Evolutionary conservation across 768 basidiomycete genomes (phyloP).

Genomic region (Xerocomus potaroensis): DNA sequence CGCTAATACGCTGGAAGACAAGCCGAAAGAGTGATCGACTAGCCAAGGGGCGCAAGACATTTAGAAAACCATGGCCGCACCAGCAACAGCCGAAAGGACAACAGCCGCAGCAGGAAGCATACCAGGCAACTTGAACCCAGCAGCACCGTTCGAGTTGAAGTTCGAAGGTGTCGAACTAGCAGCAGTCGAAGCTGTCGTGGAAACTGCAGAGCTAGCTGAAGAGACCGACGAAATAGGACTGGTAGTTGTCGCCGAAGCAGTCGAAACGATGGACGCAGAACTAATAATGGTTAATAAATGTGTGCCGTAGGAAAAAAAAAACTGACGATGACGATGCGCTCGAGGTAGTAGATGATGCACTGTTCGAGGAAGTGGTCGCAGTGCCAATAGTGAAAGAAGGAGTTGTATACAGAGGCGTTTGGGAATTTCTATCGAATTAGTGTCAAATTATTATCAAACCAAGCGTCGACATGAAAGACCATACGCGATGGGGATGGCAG

Average conservation of each 20-base stretch:
- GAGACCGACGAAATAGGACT: conserved; percentile 7
- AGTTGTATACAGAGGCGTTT: conserved; percentile 38
- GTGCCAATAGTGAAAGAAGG: conserved; percentile 41
- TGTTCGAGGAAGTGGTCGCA: conserved; percentile 2
- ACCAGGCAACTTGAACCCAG: conserved; percentile 31
- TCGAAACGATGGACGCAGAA: neutral
- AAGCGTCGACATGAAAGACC: neutral
- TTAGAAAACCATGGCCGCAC: conserved; percentile 46
- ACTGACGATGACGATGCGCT: conserved; percentile 3
- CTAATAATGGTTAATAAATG: conserved; percentile 4
- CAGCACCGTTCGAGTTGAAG: conserved; percentile 23
- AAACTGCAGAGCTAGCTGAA: neutral
- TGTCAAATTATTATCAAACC: neutral
- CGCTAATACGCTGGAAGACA: no score
- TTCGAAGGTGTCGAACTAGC: conserved; percentile 21
- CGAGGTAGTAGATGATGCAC: conserved; percentile 13
- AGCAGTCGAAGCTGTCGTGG: conserved; percentile 11
- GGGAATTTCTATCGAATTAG: conserved; percentile 35
- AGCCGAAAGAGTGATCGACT: neutral
- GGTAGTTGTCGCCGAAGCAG: conserved; percentile 10
- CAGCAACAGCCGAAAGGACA: conserved; percentile 45
- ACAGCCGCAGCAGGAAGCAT: conserved; percentile 33
- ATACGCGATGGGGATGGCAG: conserved; percentile 42
- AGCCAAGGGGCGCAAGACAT: conserved; percentile 3
- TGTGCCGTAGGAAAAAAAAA: neutral